Percentiles rank a stretch among this genome's conserved stretches.
Conservation (phyloP, 75 land plant genomes). For the Azolla pinnata region DNA sequence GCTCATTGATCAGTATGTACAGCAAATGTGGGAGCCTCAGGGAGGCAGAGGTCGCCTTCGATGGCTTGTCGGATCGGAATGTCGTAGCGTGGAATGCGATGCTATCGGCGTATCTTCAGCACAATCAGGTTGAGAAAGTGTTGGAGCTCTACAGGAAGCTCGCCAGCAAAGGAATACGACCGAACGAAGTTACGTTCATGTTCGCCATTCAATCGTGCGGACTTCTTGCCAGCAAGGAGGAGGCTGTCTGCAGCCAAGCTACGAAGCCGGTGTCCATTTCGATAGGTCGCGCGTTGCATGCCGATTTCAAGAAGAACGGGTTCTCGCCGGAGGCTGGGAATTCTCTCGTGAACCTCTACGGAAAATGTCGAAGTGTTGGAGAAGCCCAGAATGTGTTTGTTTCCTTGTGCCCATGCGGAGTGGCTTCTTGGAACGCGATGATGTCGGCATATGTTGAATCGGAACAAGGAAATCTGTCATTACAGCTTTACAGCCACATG, state of each 20-base stretch:
- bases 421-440: conserved; percentile 24
- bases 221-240: background rate
- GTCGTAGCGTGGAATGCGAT: conserved; percentile 48
- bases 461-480: conserved; percentile 28
- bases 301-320: conserved; percentile 7
- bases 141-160: conserved; percentile 28
- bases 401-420: conserved; percentile 8
- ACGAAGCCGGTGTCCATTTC: no score
- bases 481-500: conserved; percentile 20
- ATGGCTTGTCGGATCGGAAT: conserved; percentile 24
- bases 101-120: conserved; percentile 40
- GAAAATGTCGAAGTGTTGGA: conserved; percentile 7
- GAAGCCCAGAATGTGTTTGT: conserved; percentile 18
- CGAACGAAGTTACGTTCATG: background rate
- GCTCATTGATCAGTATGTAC: conserved; percentile 50
- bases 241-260: no score
- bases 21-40: conserved; percentile 49
- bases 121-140: conserved; percentile 30
- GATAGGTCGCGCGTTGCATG: background rate
- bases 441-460: conserved; percentile 36
- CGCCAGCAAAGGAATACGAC: background rate
- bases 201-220: background rate
- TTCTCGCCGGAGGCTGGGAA: conserved; percentile 12
- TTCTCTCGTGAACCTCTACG: conserved; percentile 23
- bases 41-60: conserved; percentile 33